These are phyloP conservation scores for Aristolochia contorta DNA, from an alignment of 164 flowering plant genomes.

Conservation along the genomic window DNA sequence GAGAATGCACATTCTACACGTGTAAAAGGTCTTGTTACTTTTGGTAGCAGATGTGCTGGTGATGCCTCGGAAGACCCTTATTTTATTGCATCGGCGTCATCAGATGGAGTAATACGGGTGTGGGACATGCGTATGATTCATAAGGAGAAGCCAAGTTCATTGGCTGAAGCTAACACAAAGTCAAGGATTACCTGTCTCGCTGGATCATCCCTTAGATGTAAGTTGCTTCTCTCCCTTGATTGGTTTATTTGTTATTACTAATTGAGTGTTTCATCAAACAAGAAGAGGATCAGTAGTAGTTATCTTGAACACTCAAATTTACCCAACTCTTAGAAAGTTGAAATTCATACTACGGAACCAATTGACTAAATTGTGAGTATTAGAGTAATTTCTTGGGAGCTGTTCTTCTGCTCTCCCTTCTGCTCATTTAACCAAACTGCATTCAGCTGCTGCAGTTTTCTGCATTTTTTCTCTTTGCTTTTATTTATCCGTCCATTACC, in stretches of 20 bases:
- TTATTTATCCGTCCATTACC: neutral
- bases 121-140: constrained; percentile 77
- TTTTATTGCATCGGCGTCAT: constrained; percentile 77
- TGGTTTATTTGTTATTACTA: neutral
- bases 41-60: constrained; percentile 24
- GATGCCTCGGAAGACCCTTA: constrained; percentile 38
- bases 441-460: neutral
- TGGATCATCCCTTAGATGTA: constrained; percentile 73
- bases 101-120: constrained; percentile 83
- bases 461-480: neutral
- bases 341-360: no score
- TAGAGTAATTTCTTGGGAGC: no score
- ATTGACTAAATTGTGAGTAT: no score
- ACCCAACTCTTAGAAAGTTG: no score
- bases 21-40: constrained; percentile 76
- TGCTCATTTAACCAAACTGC: no score
- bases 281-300: no score
- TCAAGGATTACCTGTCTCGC: constrained; percentile 92
- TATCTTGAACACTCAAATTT: no score
- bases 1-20: constrained; percentile 78
- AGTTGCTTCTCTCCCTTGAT: constrained; percentile 20
- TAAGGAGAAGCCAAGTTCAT: constrained; percentile 51
- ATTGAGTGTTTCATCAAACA: no score
- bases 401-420: no score
- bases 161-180: constrained; percentile 70